These are phyloP conservation scores for Mortierella alpina DNA, from an alignment of 192 early-diverging fungal species.

Conservation along the genomic window DNA sequence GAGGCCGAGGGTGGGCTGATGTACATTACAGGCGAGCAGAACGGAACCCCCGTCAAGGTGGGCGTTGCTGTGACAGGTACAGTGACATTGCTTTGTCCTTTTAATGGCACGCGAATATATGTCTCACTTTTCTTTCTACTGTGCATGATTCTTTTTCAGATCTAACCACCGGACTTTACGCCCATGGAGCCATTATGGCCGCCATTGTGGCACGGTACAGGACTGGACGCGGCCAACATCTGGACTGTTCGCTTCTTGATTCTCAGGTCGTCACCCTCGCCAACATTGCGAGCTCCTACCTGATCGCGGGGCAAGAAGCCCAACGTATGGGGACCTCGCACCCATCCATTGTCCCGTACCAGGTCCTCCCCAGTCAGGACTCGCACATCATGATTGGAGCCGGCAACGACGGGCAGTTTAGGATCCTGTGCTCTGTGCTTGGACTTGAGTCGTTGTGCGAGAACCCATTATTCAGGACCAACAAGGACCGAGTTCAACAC, in stretches of 20 bases:
- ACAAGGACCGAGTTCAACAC: conserved; percentile 79
- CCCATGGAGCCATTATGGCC: conserved; percentile 92
- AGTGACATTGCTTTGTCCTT: too few relatives aligned
- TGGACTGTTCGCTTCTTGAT: conserved; percentile 92
- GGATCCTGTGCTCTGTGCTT: conserved; percentile 69
- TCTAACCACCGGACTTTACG: conserved; percentile 79
- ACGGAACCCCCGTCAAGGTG: conserved; percentile 90
- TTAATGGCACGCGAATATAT: too few relatives aligned
- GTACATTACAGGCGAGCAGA: conserved; percentile 93
- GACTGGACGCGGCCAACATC: conserved; percentile 81
- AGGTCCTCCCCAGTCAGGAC: conserved; percentile 82
- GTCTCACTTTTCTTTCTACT: too few relatives aligned
- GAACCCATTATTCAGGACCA: conserved; percentile 71
- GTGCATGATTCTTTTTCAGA: conserved; percentile 46
- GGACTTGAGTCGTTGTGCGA: conserved; percentile 57
- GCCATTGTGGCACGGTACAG: conserved; percentile 75
- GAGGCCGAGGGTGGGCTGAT: conserved; percentile 95
- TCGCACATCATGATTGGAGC: conserved; percentile 89
- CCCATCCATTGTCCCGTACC: conserved; percentile 93
- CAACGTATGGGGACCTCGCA: conserved; percentile 89
- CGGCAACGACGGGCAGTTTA: conserved; percentile 90
- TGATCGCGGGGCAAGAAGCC: conserved; percentile 86
- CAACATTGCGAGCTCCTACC: conserved; percentile 90
- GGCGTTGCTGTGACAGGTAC: conserved; percentile 94
- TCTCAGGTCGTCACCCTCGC: conserved; percentile 88